Conservation (phyloP, 2,329 filamentous ascomycete genomes). For the Beauveria brongniartii region DNA sequence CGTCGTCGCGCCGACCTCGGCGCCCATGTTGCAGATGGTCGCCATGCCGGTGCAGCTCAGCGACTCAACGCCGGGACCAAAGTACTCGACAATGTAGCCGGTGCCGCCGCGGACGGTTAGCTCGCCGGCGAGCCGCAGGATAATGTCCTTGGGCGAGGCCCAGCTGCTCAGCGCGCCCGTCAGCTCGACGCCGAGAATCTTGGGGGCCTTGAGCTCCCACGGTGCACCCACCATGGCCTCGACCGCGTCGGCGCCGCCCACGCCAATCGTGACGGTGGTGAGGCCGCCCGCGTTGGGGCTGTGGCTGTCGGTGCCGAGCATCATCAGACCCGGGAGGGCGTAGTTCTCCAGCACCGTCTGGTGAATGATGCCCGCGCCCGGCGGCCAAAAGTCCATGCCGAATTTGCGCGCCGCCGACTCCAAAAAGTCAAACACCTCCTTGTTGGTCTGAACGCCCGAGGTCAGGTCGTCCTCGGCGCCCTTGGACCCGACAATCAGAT, state of each 20-base stretch:
- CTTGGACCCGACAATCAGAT: constrained; percentile 93
- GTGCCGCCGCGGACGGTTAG: constrained; percentile 92
- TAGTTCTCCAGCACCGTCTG: constrained; percentile 98
- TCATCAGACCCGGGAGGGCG: constrained; percentile 93
- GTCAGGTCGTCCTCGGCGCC: constrained; percentile 81
- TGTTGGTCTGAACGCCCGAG: constrained; percentile 81
- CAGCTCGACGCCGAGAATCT: constrained; percentile 77
- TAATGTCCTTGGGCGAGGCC: constrained; percentile 93
- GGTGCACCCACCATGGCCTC: constrained; percentile 93
- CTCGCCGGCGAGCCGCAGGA: constrained; percentile 78
- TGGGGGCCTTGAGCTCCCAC: constrained; percentile 95
- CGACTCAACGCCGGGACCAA: constrained; percentile 80
- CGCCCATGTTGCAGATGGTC: constrained; percentile 77
- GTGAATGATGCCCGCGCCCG: constrained; percentile 91
- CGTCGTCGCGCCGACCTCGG: constrained; percentile 89
- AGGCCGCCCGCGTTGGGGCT: constrained; percentile 95
- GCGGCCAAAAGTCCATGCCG: constrained; percentile 93
- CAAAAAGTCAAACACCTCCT: constrained; percentile 95
- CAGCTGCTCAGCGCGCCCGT: constrained; percentile 80
- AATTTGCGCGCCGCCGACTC: constrained; percentile 88
- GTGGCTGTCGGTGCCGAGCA: constrained; percentile 96
- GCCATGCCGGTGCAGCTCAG: constrained; percentile 91
- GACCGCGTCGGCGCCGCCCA: constrained; percentile 93
- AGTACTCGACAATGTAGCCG: constrained; percentile 90
- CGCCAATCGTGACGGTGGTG: constrained; percentile 89